A percentile compares a stretch with the other conserved stretches of the same genome.
phyloP scores from a whole-genome alignment of 176 grass and related monocot genomes.

The Themeda triandra region DNA sequence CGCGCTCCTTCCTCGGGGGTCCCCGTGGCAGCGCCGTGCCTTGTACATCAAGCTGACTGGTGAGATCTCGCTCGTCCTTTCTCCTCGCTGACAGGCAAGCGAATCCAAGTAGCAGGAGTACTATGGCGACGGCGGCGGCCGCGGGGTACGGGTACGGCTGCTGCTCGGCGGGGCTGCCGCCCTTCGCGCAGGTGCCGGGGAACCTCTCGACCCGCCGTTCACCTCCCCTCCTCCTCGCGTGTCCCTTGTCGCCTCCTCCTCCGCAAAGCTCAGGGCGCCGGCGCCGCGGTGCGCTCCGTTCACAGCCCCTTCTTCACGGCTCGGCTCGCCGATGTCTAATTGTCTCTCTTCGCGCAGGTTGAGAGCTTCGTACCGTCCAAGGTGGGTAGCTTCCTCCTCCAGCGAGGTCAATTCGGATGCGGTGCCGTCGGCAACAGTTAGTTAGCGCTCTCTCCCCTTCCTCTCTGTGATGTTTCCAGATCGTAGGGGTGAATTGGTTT shows the following conservation, averaged over 20 bases:
- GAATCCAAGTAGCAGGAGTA: neutral
- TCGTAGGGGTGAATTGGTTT: neutral
- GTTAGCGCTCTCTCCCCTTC: neutral
- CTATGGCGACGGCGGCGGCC: conserved; percentile 26
- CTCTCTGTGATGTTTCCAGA: neutral
- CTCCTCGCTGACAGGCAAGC: no score
- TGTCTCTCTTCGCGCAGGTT: conserved; percentile 20
- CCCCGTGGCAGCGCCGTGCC: neutral
- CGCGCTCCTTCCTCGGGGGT: neutral
- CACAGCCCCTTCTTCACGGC: neutral
- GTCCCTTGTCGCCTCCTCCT: conserved; percentile 2
- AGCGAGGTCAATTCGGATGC: neutral
- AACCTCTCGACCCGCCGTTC: neutral
- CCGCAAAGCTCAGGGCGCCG: neutral
- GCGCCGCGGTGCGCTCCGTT: neutral
- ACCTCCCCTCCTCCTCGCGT: neutral
- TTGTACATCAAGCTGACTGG: neutral
- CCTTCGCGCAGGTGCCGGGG: neutral
- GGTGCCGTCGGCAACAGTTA: conserved; percentile 20
- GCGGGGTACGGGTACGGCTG: neutral
- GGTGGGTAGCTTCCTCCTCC: conserved; percentile 32
- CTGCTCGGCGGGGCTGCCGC: neutral
- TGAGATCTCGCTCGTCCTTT: neutral
- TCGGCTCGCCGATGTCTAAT: conserved; percentile 1
- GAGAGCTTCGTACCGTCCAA: conserved; percentile 14